phyloP scores from a whole-genome alignment of 176 grass and related monocot species.

The Puccinellia tenuiflora region DNA sequence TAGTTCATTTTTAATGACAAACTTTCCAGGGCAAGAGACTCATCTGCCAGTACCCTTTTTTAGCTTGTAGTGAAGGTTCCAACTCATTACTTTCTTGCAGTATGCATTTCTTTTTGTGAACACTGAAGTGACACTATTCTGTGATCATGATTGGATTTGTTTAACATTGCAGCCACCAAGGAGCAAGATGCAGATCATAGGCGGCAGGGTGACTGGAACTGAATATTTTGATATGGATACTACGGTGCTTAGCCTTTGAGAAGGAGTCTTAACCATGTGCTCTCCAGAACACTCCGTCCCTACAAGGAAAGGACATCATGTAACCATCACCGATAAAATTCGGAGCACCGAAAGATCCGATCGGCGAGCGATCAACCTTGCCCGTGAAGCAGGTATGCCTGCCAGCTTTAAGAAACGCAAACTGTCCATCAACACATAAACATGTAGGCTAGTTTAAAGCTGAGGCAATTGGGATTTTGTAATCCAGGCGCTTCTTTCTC shows the following conservation, averaged over 20 bases:
- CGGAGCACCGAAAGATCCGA: conserved; percentile 22
- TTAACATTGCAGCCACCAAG: conserved; percentile 28
- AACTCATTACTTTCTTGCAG: not conserved
- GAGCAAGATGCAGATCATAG: not conserved
- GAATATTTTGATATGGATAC: conserved; percentile 17
- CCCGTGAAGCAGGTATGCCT: conserved; percentile 6
- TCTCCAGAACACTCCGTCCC: not conserved
- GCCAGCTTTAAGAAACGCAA: conserved; percentile 31
- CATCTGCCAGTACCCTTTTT: not conserved
- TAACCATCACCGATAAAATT: conserved; percentile 19
- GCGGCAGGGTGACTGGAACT: not conserved
- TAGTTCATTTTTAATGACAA: conserved; percentile 8
- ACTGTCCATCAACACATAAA: conserved; percentile 20
- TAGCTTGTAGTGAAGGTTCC: conserved; percentile 3
- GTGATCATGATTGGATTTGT: conserved; percentile 7
- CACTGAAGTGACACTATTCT: not conserved
- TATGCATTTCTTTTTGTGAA: not conserved
- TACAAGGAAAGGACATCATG: conserved; percentile 1
- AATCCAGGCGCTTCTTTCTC: conserved; percentile 24
- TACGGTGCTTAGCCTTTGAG: not conserved
- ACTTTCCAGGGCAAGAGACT: conserved; percentile 7
- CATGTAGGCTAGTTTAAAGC: conserved; percentile 12
- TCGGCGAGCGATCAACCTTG: conserved; percentile 1
- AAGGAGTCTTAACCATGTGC: conserved; percentile 15
- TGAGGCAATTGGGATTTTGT: conserved; percentile 11